Evolutionary conservation across 257 asterid genomes (phyloP), one percentile per base, ranked within the genome.

Genomic region (Solanum pinnatisectum): DNA sequence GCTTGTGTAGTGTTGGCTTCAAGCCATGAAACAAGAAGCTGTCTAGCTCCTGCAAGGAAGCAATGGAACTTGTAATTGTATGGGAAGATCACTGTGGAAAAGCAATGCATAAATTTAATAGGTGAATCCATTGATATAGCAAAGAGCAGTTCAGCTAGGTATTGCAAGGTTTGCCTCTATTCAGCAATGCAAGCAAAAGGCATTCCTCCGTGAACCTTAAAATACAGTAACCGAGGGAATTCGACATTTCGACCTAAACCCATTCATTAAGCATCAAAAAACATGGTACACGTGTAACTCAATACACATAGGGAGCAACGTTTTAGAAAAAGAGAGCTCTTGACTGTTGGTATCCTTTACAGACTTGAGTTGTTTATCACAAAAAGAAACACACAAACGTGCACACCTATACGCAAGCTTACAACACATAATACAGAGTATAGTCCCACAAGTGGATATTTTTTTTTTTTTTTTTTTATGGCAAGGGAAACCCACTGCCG

Each of bases 1-100:
- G 98, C 91, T 94, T 92, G 91, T 91, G 92, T 88, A 97, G 87
- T 89, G 93, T 92, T 87, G 95, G 93, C 91, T 94, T 96, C 87
- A 96, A 92, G 65, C 93, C 95, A 91, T 87, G 86, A 88, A 78
- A 52, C 74, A 92, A 88, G 86, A 85, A 73, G 72, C 78, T 67
- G 60, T 92, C 97, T 89, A 23, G 46, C 84, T 89, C 98, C 98
- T 96, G 89, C 90, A 91, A 68, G 88, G 88, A 33, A 85, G 65
- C 59, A 74, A 87, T 23, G 18, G 74, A 33, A 72, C 87, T 39
- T 70, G 27, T 63, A 63, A 63, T 77, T 60, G 67, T 16, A 27
- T 46, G 36, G 68, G 85, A 46, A 81, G 85, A 81, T 46, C 67
- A 23, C 36, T 81, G 27, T n/a, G 73, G 40, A 42, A 60, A 87